Evolutionary conservation across 352 stramenopile species (phyloP).

Genomic region (Globisporangium nunn): DNA sequence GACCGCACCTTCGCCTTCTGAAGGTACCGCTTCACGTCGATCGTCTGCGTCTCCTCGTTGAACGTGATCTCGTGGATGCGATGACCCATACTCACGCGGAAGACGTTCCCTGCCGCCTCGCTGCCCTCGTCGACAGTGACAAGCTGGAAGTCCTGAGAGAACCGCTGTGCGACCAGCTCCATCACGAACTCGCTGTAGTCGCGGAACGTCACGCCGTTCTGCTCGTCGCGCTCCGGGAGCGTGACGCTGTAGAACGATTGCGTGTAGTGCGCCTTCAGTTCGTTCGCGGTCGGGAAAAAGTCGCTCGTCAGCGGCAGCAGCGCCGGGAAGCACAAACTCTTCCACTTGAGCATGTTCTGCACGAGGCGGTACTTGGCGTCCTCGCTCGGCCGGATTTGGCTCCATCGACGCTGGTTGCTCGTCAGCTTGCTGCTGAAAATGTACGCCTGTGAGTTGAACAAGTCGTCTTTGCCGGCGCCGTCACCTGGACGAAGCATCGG

Average conservation of each 20-base stretch:
- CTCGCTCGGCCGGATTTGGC: constrained; percentile 85
- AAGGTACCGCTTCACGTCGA: constrained; percentile 82
- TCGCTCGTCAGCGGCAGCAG: constrained; percentile 91
- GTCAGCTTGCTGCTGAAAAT: constrained; percentile 80
- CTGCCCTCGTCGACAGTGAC: constrained; percentile 49
- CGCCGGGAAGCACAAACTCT: constrained; percentile 93
- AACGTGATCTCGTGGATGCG: constrained; percentile 86
- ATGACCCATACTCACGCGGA: constrained; percentile 81
- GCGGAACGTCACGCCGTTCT: constrained; percentile 54
- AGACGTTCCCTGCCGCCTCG: constrained; percentile 33
- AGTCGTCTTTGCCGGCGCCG: constrained; percentile 42
- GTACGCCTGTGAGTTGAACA: constrained; percentile 70
- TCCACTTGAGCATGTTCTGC: constrained; percentile 94
- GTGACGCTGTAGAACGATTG: constrained; percentile 85
- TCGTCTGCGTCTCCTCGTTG: constrained; percentile 79
- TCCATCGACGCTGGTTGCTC: constrained; percentile 95
- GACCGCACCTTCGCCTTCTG: constrained; percentile 48
- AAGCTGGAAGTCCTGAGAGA: constrained; percentile 86
- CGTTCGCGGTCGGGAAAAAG: constrained; percentile 74
- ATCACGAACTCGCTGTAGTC: constrained; percentile 76
- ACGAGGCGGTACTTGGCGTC: constrained; percentile 49
- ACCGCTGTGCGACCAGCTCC: constrained; percentile 81
- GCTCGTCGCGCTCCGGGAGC: constrained; percentile 61
- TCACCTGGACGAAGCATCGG: constrained; percentile 47
- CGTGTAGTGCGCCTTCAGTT: constrained; percentile 76